Evolutionary conservation across 805 yeast species (phyloP), one percentile per base, ranked within the genome.

Genomic region (Candida yuanshanica): DNA sequence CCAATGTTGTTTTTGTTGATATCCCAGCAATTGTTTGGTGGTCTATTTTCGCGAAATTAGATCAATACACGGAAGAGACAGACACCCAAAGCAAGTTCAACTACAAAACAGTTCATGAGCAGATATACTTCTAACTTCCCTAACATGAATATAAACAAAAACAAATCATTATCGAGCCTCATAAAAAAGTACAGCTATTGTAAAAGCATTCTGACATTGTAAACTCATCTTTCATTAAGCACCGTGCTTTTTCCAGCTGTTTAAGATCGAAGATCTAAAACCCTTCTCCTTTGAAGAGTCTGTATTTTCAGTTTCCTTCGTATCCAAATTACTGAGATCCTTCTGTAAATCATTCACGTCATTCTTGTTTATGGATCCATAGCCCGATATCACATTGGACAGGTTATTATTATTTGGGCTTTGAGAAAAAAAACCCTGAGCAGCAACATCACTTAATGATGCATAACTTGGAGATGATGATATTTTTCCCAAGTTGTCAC

Each of bases 371-470:
- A 14, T 27, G 18, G 31, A 27, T 10, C 31, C 31, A 27, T 27
- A 35, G 5, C 42, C 38, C 8, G 35, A 27, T n/a, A 44, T 36
- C 13, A 38, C 42, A 29, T 17, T 39, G 17, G 45, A 36, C 18
- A 44, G 29, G 29, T 36, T 38, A 25, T 38, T 27, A 27, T 46
- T 44, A 7, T 39, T 29, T 2, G 64, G 51, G 6, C 42, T 39
- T 21, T 44, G 53, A 10, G 55, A 45, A 33, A 65, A 63, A 36
- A 53, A 62, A 1, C 70, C 70, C 10, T 58, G 55, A 3, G 71
- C 78, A 2, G 81, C 80, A 20, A 76, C 77, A 46, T 72, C 76
- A 40, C 73, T 68, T 35, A 73, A 54, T 2, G 76, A 66, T 18
- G 73, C 68, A 46, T 65, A 72, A 39, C 74, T 70, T 18, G 68